Conservation (phyloP, 352 stramenopile species). For the Globisporangium ultimum region DNA sequence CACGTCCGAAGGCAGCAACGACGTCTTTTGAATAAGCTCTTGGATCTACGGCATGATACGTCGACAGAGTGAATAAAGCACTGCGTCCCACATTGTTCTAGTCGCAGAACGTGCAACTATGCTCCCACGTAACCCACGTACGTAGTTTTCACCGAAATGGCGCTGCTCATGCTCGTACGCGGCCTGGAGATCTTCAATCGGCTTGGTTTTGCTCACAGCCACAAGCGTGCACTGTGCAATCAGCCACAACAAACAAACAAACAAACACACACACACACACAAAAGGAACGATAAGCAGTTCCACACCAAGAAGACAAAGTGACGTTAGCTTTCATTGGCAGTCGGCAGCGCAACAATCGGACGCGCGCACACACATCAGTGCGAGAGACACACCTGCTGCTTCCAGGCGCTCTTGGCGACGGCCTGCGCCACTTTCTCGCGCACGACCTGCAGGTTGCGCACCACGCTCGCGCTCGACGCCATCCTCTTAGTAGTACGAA, state of each 20-base stretch:
- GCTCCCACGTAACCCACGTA: slow-evolving; percentile 22
- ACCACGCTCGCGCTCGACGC: slow-evolving; percentile 23
- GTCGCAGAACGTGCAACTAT: no score
- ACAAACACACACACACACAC: neutral
- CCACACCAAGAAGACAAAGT: no score
- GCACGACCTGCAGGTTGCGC: slow-evolving; percentile 60
- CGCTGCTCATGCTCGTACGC: slow-evolving; percentile 90
- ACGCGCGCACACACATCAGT: no score
- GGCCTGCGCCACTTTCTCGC: slow-evolving; percentile 55
- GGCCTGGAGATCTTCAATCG: slow-evolving; percentile 80
- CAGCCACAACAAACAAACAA: neutral
- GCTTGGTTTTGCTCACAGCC: slow-evolving; percentile 95
- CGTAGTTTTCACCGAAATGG: slow-evolving; percentile 99
- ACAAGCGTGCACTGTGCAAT: slow-evolving; percentile 71
- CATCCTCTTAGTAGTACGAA: no score
- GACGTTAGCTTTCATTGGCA: no score
- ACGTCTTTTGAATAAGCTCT: slow-evolving; percentile 95
- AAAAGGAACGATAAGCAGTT: neutral
- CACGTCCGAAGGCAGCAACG: slow-evolving; percentile 84
- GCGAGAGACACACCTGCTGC: slow-evolving; percentile 28
- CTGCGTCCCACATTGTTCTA: no score
- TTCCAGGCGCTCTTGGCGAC: slow-evolving; percentile 46
- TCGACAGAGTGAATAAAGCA: no score
- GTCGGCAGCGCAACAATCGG: no score
- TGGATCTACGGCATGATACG: slow-evolving; percentile 64